Conservation (phyloP, 169 alveolate genomes). For the Theileria luwenshuni region DNA sequence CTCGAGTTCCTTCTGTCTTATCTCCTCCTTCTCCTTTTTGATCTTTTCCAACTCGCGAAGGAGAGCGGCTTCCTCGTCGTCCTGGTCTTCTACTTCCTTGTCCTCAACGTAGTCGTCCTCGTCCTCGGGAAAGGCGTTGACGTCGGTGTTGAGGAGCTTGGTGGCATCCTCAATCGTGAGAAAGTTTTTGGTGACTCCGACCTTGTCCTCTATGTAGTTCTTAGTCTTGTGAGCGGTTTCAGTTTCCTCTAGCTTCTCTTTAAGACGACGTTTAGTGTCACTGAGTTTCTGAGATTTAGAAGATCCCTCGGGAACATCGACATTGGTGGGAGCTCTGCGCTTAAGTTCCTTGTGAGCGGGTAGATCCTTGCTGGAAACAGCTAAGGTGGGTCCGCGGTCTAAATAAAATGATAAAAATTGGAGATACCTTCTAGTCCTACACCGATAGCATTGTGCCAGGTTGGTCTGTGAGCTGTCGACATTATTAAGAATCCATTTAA, state of each 20-base stretch:
- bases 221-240: constrained; percentile 53
- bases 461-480: constrained; percentile 83
- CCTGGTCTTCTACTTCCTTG: constrained; percentile 67
- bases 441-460: constrained; percentile 82
- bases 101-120: constrained; percentile 63
- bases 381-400: constrained; percentile 68
- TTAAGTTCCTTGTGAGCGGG: constrained; percentile 77
- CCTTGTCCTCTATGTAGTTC: constrained; percentile 39
- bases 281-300: constrained; percentile 50
- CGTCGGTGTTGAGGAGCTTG: constrained; percentile 56
- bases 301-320: constrained; percentile 52
- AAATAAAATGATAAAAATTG: no score
- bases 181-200: constrained; percentile 61
- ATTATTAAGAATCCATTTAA: constrained; percentile 39
- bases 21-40: constrained; percentile 87
- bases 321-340: constrained; percentile 64
- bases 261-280: constrained; percentile 39
- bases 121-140: constrained; percentile 70
- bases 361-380: constrained; percentile 76
- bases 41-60: constrained; percentile 90
- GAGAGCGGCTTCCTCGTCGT: constrained; percentile 86
- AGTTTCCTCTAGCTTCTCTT: constrained; percentile 40
- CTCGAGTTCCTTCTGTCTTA: constrained; percentile 73
- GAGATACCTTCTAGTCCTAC: constrained; percentile 74
- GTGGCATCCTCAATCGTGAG: constrained; percentile 61